A percentile compares a stretch with the other conserved stretches of the same genome.
Evolutionary conservation across 1,284 basidiomycete genomes (phyloP).

Genomic region (Neonothopanus nambi): DNA sequence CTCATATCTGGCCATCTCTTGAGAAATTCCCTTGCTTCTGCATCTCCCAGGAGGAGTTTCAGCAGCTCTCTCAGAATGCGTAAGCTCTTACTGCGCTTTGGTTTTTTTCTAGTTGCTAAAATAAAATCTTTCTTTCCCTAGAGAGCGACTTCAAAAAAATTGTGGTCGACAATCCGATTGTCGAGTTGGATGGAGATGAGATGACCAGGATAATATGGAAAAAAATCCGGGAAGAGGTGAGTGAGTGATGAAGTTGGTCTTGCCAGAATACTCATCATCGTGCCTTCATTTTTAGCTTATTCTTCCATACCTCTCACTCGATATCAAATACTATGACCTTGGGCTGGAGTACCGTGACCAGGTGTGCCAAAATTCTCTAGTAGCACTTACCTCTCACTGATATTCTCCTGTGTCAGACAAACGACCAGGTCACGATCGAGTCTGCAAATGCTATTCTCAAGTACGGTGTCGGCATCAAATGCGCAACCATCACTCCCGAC

Average conservation of each 20-base stretch:
- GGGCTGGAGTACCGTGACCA: slow-evolving; percentile 91
- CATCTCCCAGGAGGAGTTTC: slow-evolving; percentile 5
- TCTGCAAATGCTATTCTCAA: slow-evolving; percentile 90
- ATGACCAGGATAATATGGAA: slow-evolving; percentile 99
- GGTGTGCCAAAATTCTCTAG: slow-evolving; percentile 41
- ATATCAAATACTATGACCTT: slow-evolving; percentile 98
- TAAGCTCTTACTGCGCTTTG: not conserved
- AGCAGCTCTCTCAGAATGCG: slow-evolving; percentile 9
- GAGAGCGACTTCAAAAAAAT: slow-evolving; percentile 52
- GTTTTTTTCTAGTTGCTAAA: not conserved
- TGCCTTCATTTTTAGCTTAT: slow-evolving; percentile 78
- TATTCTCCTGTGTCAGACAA: slow-evolving; percentile 57
- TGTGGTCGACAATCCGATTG: slow-evolving; percentile 87
- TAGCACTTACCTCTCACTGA: slow-evolving; percentile 1
- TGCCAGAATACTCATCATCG: slow-evolving; percentile 7
- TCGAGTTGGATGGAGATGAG: slow-evolving; percentile 96
- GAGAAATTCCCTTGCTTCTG: not conserved
- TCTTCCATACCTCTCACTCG: slow-evolving; percentile 90
- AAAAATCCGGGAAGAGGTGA: slow-evolving; percentile 94
- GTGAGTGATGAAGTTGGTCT: slow-evolving; percentile 22
- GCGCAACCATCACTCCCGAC: slow-evolving; percentile 98
- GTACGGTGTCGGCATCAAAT: slow-evolving; percentile 93
- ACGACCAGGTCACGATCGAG: slow-evolving; percentile 92
- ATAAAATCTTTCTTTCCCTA: not conserved
- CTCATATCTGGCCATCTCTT: slow-evolving; percentile 10